phyloP scores from a whole-genome alignment of 2,329 filamentous ascomycete species.

The Dissoconium aciculare region DNA sequence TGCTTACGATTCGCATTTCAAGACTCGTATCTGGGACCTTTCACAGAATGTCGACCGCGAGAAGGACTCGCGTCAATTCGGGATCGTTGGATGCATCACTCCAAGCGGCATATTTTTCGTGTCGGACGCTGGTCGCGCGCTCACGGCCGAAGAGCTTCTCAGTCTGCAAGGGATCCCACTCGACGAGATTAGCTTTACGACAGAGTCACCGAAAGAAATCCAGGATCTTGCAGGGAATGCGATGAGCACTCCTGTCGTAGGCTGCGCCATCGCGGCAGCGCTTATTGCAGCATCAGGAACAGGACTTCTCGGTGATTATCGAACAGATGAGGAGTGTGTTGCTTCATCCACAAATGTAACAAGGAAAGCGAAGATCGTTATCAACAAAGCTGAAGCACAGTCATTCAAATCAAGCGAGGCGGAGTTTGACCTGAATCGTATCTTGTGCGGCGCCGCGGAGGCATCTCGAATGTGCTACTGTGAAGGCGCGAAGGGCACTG shows the following conservation, averaged over 20 bases:
- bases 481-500: conserved; percentile 34
- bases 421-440: no score
- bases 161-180: conserved; percentile 54
- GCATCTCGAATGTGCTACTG: conserved; percentile 35
- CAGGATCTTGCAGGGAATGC: conserved; percentile 65
- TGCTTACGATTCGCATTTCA: conserved; percentile 44
- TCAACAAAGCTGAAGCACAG: no score
- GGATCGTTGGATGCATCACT: conserved; percentile 52
- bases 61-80: conserved; percentile 33
- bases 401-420: no score
- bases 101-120: conserved; percentile 48
- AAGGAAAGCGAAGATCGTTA: no score
- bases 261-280: conserved; percentile 44
- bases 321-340: no score
- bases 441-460: conserved; percentile 2
- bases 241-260: conserved; percentile 61
- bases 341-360: no score
- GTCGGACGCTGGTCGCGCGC: conserved; percentile 43
- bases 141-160: conserved; percentile 50
- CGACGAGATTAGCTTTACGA: conserved; percentile 46
- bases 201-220: conserved; percentile 42
- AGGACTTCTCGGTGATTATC: no score
- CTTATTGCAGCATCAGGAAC: conserved; percentile 38
- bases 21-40: conserved; percentile 45
- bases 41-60: conserved; percentile 59